Conservation (phyloP, 2,329 filamentous ascomycete species). For the Raffaelea arxii region DNA sequence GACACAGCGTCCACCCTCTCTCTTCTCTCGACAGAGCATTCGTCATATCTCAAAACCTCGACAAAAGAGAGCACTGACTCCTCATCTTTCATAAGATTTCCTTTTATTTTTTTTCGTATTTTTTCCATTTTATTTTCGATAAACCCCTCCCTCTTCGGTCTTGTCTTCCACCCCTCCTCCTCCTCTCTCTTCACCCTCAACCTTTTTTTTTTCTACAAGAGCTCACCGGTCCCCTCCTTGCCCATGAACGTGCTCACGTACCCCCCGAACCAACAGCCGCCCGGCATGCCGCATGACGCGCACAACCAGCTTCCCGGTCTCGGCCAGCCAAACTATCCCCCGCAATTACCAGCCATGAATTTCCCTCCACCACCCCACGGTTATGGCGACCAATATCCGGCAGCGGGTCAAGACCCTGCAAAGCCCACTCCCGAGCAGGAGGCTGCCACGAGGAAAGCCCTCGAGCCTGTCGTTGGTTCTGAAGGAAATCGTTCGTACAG, state of each 20-base stretch:
- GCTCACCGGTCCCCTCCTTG: background rate
- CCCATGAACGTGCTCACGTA: constrained; percentile 11
- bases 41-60: too few species aligned
- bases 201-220: too few species aligned
- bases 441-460: constrained; percentile 12
- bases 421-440: constrained; percentile 12
- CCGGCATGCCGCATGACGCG: constrained; percentile 9
- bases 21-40: too few species aligned
- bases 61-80: too few species aligned
- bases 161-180: background rate
- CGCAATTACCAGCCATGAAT: constrained; percentile 9
- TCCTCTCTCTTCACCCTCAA: background rate
- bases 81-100: too few species aligned
- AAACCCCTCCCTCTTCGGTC: too few species aligned
- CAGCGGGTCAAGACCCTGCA: constrained; percentile 2
- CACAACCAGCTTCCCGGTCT: constrained; percentile 10
- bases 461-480: constrained; percentile 12
- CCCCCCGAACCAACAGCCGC: constrained; percentile 9
- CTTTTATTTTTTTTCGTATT: too few species aligned
- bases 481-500: constrained; percentile 13
- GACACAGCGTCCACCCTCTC: too few species aligned
- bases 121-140: too few species aligned
- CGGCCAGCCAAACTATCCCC: constrained; percentile 6
- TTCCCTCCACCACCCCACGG: constrained; percentile 10
- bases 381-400: constrained; percentile 11